phyloP scores from a whole-genome alignment of 176 grass and related monocot species.

The Musa schizocarpa region DNA sequence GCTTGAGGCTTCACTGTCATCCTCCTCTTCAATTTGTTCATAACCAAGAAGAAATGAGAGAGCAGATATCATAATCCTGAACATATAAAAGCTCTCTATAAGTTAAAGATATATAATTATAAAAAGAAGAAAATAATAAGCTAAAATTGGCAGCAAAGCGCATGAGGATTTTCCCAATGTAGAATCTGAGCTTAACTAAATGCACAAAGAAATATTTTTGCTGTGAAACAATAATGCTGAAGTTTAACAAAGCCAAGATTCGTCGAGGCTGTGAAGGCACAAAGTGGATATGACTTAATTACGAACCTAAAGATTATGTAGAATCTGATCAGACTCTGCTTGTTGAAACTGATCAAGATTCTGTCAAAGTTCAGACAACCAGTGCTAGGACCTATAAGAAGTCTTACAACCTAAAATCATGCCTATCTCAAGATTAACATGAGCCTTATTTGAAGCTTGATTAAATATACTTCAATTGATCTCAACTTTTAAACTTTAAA shows the following conservation, averaged over 20 bases:
- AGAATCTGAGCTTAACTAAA: too few relatives aligned
- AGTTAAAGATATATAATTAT: background rate
- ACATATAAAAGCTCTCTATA: background rate
- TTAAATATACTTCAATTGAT: background rate
- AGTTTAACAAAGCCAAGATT: background rate
- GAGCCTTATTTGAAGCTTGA: background rate
- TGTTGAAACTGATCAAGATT: background rate
- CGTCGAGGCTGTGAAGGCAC: background rate
- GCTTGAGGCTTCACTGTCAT: constrained; percentile 64
- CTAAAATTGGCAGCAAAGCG: background rate
- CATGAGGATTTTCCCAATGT: too few relatives aligned
- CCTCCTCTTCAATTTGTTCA: constrained; percentile 63
- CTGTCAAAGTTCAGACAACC: background rate
- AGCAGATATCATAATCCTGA: constrained; percentile 79
- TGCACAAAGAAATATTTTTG: background rate
- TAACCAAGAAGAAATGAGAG: constrained; percentile 93
- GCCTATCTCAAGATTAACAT: background rate
- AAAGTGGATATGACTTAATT: background rate
- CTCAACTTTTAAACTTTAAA: background rate
- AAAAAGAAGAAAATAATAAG: background rate
- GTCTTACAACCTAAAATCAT: background rate
- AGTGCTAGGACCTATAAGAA: background rate
- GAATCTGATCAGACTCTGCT: background rate
- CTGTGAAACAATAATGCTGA: background rate
- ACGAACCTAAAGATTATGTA: background rate